phyloP scores from a whole-genome alignment of 192 early-diverging fungal species.

The Coemansia sp. region DNA sequence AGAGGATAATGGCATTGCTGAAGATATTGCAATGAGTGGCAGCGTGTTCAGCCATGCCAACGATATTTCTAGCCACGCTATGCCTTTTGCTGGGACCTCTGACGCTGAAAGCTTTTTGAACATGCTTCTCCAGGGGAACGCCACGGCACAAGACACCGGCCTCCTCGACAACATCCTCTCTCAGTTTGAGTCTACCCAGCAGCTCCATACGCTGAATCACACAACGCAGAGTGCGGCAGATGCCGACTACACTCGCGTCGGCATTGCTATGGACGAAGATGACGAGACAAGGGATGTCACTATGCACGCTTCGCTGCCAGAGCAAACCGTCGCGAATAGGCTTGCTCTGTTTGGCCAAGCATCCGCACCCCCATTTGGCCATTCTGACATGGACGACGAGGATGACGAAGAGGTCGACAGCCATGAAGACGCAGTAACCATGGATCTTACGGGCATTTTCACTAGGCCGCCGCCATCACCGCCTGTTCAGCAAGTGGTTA shows the following conservation, averaged over 20 bases:
- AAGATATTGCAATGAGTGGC: neutral
- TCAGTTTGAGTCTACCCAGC: conserved; percentile 27
- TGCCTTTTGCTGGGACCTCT: neutral
- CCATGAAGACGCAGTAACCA: conserved; percentile 33
- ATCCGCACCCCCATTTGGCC: neutral
- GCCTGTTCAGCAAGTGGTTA: neutral
- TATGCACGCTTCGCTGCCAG: neutral
- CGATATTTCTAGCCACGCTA: neutral
- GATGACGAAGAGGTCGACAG: neutral
- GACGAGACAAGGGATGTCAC: conserved; percentile 10
- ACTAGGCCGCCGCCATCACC: conserved; percentile 1
- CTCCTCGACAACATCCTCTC: conserved; percentile 46
- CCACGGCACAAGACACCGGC: conserved; percentile 22
- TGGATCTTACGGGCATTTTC: conserved; percentile 48
- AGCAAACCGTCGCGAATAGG: neutral
- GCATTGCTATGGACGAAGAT: neutral
- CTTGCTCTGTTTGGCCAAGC: neutral
- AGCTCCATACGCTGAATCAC: neutral
- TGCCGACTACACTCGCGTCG: conserved; percentile 31
- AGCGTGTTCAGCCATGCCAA: neutral
- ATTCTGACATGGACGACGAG: neutral
- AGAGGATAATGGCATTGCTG: neutral
- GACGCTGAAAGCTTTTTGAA: conserved; percentile 25
- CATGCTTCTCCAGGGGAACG: conserved; percentile 36
- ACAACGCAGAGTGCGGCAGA: conserved; percentile 9